Conservation (phyloP, 345 rosid species). For the Syzygium aqueum region DNA sequence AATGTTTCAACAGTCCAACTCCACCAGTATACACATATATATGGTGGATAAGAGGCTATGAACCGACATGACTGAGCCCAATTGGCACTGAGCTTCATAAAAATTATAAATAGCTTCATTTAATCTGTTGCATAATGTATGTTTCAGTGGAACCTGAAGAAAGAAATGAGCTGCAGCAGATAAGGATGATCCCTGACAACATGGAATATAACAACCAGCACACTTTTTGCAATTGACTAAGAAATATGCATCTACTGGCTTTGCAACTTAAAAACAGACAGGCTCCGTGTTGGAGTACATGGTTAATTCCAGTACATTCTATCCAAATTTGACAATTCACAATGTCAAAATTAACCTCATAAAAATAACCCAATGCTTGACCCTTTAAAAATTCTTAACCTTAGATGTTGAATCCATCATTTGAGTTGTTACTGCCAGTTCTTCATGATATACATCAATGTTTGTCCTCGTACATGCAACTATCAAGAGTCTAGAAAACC, state of each 20-base stretch:
- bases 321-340: not conserved
- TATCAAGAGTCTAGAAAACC: not conserved
- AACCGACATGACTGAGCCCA: not conserved
- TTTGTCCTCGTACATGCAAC: not conserved
- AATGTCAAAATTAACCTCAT: not conserved
- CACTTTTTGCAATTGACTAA: not conserved
- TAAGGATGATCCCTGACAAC: not conserved
- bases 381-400: not conserved
- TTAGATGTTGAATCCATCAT: not conserved
- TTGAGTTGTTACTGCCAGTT: not conserved
- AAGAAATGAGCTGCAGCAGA: not conserved
- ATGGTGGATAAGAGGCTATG: not conserved
- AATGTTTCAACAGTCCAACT: not conserved
- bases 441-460: not conserved
- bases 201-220: not conserved
- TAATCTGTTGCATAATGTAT: not conserved
- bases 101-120: not conserved
- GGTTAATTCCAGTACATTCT: not conserved
- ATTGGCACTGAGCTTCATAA: not conserved
- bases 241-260: not conserved
- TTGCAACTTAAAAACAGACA: not conserved
- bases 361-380: not conserved
- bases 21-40: not conserved
- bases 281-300: not conserved
- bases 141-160: not conserved